Base-by-base conservation (phyloP, 208 protist species). In the Wallacemonas sp. region DNA sequence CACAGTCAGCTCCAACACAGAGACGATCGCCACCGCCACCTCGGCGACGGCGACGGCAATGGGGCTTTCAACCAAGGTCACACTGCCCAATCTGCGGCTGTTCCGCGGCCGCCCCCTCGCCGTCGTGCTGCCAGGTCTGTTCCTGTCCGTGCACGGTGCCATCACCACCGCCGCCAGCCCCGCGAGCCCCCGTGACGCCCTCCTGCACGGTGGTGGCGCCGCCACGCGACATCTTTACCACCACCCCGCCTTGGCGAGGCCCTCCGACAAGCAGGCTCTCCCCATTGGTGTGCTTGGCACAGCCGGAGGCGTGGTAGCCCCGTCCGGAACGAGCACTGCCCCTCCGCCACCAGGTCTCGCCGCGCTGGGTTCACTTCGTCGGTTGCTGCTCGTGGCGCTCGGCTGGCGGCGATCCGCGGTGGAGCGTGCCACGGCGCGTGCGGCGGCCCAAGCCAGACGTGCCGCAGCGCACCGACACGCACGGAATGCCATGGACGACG, bases 391-490 rank as follows among this genome's bases (percentile, higher is more conserved):
- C 26, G 39, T 26, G 2, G 58, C 24, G 3, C n/a, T 63, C 8
- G 58, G 58, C 58, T 63, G 58, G 49, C 36, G 26, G n/a, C 34
- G 54, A 21, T 41, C 51, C 21, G 62, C 34, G 3, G 27, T 27
- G n/a, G 62, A 60, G 15, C 8, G 26, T 1, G 49, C 21, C 5
- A 17, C 42, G 5, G 17, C 51, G 26, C 51, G 28, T 2, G 51
- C 24, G 15, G 28, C 51, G 47, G 5, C 22, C 21, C 56, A 31
- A 9, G 36, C 31, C 12, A 4, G 15, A 19, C 22, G 8, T 34
- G 33, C 38, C 51, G 24, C 27, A n/a, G n/a, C n/a, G n/a, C n/a
- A n/a, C n/a, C n/a, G n/a, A n/a, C n/a, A n/a, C n/a, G n/a, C n/a
- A n/a, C n/a, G n/a, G n/a, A n/a, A n/a, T 26, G 24, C 11, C 51